Conservation (phyloP, 345 rosid species). For the Camelina hispida region DNA sequence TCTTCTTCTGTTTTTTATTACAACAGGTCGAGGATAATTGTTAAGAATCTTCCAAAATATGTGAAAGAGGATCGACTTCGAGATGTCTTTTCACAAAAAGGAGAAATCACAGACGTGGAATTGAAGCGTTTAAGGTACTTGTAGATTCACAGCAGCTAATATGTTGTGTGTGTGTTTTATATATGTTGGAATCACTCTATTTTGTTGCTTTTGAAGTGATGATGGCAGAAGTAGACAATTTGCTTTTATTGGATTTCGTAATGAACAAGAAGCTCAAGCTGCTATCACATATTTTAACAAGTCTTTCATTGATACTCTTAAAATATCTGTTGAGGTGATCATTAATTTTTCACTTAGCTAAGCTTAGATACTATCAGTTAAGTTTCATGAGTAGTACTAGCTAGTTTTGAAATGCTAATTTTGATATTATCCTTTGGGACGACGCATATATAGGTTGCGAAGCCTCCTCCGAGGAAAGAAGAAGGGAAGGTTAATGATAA, state of each 20-base stretch:
- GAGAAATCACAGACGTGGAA: slow-evolving; percentile 82
- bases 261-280: slow-evolving; percentile 71
- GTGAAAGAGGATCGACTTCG: slow-evolving; percentile 69
- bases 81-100: slow-evolving; percentile 73
- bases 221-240: slow-evolving; percentile 82
- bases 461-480: slow-evolving; percentile 62
- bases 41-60: slow-evolving; percentile 77
- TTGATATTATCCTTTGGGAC: not conserved
- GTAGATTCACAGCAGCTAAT: too few relatives aligned
- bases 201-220: slow-evolving; percentile 51
- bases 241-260: slow-evolving; percentile 85
- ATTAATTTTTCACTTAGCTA: too few relatives aligned
- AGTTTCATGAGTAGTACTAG: not conserved
- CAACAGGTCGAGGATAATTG: slow-evolving; percentile 81
- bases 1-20: not conserved
- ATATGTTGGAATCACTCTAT: too few relatives aligned
- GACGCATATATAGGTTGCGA: slow-evolving; percentile 59
- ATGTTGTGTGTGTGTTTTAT: too few relatives aligned
- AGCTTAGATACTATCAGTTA: too few relatives aligned
- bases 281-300: slow-evolving; percentile 78
- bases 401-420: not conserved
- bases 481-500: slow-evolving; percentile 39
- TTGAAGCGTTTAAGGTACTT: slow-evolving; percentile 70
- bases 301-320: slow-evolving; percentile 63
- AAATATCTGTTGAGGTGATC: slow-evolving; percentile 76